Percentiles rank a stretch among this genome's conserved stretches.
Conservation (phyloP, 2,329 filamentous ascomycete species). For the Clarireedia monteithiana region DNA sequence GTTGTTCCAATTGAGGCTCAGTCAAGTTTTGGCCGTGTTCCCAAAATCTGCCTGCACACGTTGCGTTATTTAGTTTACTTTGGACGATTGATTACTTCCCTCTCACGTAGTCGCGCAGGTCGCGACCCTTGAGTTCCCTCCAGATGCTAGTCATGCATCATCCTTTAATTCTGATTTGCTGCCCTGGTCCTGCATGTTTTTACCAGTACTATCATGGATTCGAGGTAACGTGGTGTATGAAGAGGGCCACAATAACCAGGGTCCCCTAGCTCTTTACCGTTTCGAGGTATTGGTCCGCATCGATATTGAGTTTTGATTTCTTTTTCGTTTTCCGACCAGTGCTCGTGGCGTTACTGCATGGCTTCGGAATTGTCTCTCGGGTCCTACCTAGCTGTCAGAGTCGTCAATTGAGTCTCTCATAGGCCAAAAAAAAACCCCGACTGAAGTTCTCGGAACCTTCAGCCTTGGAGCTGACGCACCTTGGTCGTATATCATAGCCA, state of each 20-base stretch:
- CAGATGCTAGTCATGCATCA: not conserved
- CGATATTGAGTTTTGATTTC: conserved; percentile 4
- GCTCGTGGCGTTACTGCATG: conserved; percentile 11
- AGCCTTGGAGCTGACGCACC: conserved; percentile 3
- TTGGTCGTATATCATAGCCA: conserved; percentile 7
- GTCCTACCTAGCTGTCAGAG: not conserved
- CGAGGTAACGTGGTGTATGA: conserved; percentile 7
- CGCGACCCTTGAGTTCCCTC: not conserved
- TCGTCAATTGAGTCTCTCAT: not conserved
- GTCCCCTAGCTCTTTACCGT: conserved; percentile 24
- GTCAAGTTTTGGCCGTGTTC: not conserved
- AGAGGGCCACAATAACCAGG: conserved; percentile 8
- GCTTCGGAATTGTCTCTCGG: conserved; percentile 12
- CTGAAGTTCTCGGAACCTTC: not conserved
- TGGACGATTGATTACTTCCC: not conserved
- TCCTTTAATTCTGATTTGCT: not conserved
- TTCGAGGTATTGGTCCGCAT: conserved; percentile 10
- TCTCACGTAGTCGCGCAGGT: not conserved
- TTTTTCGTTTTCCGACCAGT: conserved; percentile 13
- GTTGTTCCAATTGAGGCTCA: conserved; percentile 6
- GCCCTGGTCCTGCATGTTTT: conserved; percentile 2
- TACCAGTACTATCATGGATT: not conserved
- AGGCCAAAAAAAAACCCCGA: not conserved
- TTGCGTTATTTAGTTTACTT: not conserved
- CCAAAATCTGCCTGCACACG: not conserved